Conservation (phyloP, 106 monocot species). For the Vanilla planifolia region DNA sequence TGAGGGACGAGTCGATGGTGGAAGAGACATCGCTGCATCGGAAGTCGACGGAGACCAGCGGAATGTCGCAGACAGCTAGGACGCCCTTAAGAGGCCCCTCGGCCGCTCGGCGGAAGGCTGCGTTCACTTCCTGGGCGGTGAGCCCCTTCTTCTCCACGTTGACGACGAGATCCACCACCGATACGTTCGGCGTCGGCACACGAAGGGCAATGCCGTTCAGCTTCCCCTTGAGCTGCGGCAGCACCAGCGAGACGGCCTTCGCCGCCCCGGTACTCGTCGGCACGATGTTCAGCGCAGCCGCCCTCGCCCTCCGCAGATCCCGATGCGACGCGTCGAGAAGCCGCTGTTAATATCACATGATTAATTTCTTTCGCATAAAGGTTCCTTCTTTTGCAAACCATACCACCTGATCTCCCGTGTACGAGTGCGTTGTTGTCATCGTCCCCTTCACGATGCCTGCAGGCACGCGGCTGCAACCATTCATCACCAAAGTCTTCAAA, state of each 20-base stretch:
- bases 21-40: slow-evolving; percentile 90
- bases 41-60: slow-evolving; percentile 93
- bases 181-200: slow-evolving; percentile 95
- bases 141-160: slow-evolving; percentile 94
- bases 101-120: slow-evolving; percentile 85
- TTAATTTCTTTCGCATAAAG: background rate
- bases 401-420: slow-evolving; percentile 92
- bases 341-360: slow-evolving; percentile 35
- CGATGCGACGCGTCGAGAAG: slow-evolving; percentile 93
- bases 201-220: slow-evolving; percentile 97
- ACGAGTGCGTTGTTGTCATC: slow-evolving; percentile 98
- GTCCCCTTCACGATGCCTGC: slow-evolving; percentile 98
- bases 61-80: slow-evolving; percentile 75
- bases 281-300: slow-evolving; percentile 94
- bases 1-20: slow-evolving; percentile 85
- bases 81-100: slow-evolving; percentile 77
- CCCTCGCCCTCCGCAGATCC: slow-evolving; percentile 84
- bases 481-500: background rate
- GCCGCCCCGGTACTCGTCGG: slow-evolving; percentile 99
- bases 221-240: slow-evolving; percentile 94
- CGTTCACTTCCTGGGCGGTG: slow-evolving; percentile 84
- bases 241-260: slow-evolving; percentile 89
- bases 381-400: background rate
- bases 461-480: slow-evolving; percentile 1
- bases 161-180: slow-evolving; percentile 88